Evolutionary conservation across 2,329 filamentous ascomycete species (phyloP).

Genomic region (Chaetomiaceae sp.): DNA sequence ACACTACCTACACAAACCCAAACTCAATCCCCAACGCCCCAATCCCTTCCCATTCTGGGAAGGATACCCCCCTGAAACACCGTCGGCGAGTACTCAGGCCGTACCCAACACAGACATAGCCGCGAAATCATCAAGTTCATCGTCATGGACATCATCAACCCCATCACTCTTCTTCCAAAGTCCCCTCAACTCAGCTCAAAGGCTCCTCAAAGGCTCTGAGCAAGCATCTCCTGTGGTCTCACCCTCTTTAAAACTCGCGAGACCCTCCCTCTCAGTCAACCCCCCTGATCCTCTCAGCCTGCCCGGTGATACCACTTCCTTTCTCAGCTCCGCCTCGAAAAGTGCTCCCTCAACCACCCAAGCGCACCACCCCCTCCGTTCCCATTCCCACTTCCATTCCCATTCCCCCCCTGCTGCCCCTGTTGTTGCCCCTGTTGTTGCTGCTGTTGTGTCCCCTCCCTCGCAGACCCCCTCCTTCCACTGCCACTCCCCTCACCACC

Average conservation of each 20-base stretch:
- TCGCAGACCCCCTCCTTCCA: not conserved
- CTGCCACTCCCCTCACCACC: not conserved
- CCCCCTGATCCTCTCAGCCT: not conserved
- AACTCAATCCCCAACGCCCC: not conserved
- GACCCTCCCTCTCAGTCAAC: no score
- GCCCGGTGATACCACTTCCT: not conserved
- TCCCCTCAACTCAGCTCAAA: no score
- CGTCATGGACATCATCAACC: no score
- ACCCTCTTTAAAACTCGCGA: no score
- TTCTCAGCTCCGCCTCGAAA: slow-evolving; percentile 10
- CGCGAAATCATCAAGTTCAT: no score
- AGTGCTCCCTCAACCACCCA: slow-evolving; percentile 27
- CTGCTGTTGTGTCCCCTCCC: not conserved
- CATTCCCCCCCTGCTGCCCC: not conserved
- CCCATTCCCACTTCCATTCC: not conserved
- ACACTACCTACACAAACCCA: not conserved
- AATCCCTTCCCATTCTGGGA: not conserved
- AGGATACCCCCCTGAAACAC: not conserved
- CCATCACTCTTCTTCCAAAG: no score
- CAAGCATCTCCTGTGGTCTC: no score
- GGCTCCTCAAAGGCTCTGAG: no score
- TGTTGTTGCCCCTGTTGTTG: not conserved
- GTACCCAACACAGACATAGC: no score
- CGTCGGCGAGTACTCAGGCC: no score
- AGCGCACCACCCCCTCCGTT: slow-evolving; percentile 14